A percentile compares a stretch with the other conserved stretches of the same genome.
Conservation (phyloP, 139 green algal species). For the Chlorella vulgaris region DNA sequence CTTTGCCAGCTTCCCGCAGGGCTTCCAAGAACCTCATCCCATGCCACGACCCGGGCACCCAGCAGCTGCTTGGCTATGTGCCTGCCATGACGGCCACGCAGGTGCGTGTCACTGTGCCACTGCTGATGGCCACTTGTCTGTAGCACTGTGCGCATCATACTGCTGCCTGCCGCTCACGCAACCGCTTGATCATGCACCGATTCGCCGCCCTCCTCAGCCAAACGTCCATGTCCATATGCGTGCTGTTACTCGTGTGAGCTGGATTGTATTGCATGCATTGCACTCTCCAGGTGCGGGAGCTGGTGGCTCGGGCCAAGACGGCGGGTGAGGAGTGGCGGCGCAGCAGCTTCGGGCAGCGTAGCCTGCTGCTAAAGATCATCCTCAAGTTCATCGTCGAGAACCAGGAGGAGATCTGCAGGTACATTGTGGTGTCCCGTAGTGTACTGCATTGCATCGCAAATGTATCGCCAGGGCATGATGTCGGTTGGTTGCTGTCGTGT, state of each 20-base stretch:
- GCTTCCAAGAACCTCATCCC: constrained; percentile 59
- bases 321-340: constrained; percentile 63
- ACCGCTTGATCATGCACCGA: no score
- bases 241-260: no score
- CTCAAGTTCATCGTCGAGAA: constrained; percentile 92
- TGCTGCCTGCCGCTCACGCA: background rate
- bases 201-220: no score
- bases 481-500: no score
- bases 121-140: background rate
- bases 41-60: constrained; percentile 90
- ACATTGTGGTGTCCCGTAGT: background rate
- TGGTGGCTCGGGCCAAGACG: constrained; percentile 35
- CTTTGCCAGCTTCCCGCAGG: background rate
- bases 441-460: no score
- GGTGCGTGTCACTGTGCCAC: constrained; percentile 11
- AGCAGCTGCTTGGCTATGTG: constrained; percentile 82
- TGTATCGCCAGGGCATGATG: no score
- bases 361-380: constrained; percentile 79
- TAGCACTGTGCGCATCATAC: background rate
- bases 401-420: constrained; percentile 91
- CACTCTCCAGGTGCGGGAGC: constrained; percentile 48
- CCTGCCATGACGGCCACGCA: constrained; percentile 78
- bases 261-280: no score
- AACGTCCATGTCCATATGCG: no score
- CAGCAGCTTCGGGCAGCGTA: constrained; percentile 80